Evolutionary conservation across 345 rosid genomes (phyloP), one percentile per base, ranked within the genome.

Genomic region (Isatis tinctoria): DNA sequence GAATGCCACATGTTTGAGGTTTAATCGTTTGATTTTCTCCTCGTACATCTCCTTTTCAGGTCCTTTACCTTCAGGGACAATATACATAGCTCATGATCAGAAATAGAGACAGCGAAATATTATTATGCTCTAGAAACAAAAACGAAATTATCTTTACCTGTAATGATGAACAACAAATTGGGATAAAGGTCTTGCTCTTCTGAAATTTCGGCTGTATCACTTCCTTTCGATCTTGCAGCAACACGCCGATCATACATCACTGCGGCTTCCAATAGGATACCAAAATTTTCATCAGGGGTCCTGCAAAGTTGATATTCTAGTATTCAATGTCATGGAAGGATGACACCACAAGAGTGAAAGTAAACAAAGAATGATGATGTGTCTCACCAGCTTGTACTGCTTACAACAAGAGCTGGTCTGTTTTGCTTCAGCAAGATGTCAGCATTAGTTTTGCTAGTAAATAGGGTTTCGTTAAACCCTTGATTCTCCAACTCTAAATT

Each of bases 231-330:
- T 45, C 90, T 82, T 41, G 98, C 97, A 66, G 89, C 92, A 78
- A 92, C 99, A 36, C 96, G 90, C 58, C 96, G 88, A 70, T 95
- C 97, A 84, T 92, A 95, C 96, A 92, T 86, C 20, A 95, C 91
- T 18, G 98, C 97, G 62, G 99, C 99, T 85, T 95, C 97, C 69
- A 95, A 78, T 49, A 95, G 91, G 68, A 95, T 85, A 75, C 96
- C 86, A 84, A 95, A 95, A 81, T 95, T 87, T 83, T 95, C 99
- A 90, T 95, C 99, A 53, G 97, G 86, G 28, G 98, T 90, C 99
- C 97, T 95, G 89, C 51, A 78, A 81, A 69, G 16, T 27, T 70
- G 24, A 33, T 51, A 47, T 76, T 63, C 48, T 22, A 49, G 26
- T 51, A 28, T 24, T 77, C 69, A 65, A 1, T 51, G 35, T 33